phyloP scores from a whole-genome alignment of 2,329 filamentous ascomycete genomes.

The Diaporthe aspalathi region DNA sequence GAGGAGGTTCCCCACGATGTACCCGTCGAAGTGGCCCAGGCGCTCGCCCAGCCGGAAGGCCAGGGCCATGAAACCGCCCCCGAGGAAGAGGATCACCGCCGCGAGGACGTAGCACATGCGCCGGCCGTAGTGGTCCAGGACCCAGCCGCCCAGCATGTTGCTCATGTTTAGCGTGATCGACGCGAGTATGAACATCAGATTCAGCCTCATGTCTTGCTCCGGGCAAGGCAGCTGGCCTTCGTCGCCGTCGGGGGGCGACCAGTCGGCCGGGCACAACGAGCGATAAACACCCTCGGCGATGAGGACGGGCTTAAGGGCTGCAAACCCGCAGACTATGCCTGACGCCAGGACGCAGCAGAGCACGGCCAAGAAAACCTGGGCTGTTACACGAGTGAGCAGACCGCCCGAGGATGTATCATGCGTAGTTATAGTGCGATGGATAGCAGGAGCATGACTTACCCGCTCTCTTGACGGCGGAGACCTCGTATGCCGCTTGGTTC shows the following conservation, averaged over 20 bases:
- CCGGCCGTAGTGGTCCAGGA: constrained; percentile 75
- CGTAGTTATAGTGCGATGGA: no score
- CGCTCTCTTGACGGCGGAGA: constrained; percentile 44
- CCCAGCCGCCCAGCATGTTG: constrained; percentile 73
- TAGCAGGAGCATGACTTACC: constrained; percentile 43
- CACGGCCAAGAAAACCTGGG: constrained; percentile 72
- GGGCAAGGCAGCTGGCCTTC: constrained; percentile 59
- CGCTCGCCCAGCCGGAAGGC: constrained; percentile 34
- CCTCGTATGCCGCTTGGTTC: constrained; percentile 47
- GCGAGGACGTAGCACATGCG: constrained; percentile 72
- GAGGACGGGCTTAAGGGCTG: constrained; percentile 72
- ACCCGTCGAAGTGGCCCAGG: constrained; percentile 63
- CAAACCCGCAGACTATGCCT: constrained; percentile 73
- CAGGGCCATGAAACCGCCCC: constrained; percentile 60
- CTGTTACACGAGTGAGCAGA: constrained; percentile 48
- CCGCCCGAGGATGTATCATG: no score
- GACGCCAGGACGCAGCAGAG: constrained; percentile 75
- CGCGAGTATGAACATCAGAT: constrained; percentile 69
- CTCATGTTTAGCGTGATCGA: constrained; percentile 69
- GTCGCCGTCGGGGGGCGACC: neutral
- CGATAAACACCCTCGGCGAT: constrained; percentile 68
- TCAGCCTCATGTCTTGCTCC: constrained; percentile 63
- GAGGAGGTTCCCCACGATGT: constrained; percentile 68
- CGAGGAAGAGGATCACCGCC: constrained; percentile 68
- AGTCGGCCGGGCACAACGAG: constrained; percentile 58